Conservation (phyloP, 495 filamentous ascomycete species). For the Jackrogersella multiformis region DNA sequence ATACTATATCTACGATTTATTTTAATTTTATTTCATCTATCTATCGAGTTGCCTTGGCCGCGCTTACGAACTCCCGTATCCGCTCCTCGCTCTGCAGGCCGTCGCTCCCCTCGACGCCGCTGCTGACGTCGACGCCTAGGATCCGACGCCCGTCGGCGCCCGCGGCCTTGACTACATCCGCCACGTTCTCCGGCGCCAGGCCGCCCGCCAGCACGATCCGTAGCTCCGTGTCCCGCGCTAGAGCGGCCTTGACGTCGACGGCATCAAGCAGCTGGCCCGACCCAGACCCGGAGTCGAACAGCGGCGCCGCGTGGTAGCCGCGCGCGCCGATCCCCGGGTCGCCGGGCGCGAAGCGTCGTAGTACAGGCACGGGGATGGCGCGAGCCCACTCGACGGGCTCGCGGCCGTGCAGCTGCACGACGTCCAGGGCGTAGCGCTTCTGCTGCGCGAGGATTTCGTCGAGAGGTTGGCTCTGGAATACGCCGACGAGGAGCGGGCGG, state of each 20-base stretch:
- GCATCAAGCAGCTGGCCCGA: slow-evolving; percentile 80
- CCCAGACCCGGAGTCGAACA: slow-evolving; percentile 87
- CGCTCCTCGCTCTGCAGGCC: slow-evolving; percentile 83
- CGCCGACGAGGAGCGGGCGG: slow-evolving; percentile 85
- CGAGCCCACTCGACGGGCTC: slow-evolving; percentile 93
- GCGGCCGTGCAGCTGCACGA: slow-evolving; percentile 90
- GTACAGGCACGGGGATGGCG: slow-evolving; percentile 88
- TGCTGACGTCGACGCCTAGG: slow-evolving; percentile 89
- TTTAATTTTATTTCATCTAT: not conserved
- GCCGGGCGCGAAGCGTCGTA: slow-evolving; percentile 78
- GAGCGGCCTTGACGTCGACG: slow-evolving; percentile 65
- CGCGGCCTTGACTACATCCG: slow-evolving; percentile 64
- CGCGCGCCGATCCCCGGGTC: slow-evolving; percentile 74
- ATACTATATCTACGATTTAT: not conserved
- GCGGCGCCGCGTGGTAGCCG: slow-evolving; percentile 82
- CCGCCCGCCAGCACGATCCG: slow-evolving; percentile 85
- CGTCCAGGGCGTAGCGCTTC: slow-evolving; percentile 79
- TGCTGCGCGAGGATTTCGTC: slow-evolving; percentile 80
- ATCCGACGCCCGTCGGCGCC: slow-evolving; percentile 67
- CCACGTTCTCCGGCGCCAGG: slow-evolving; percentile 78
- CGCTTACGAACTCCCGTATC: slow-evolving; percentile 81
- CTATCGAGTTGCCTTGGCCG: slow-evolving; percentile 67
- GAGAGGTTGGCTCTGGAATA: slow-evolving; percentile 91
- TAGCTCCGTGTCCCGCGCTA: slow-evolving; percentile 68
- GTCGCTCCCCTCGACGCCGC: slow-evolving; percentile 81